phyloP scores from a whole-genome alignment of 148 eudicot species.

The Arctostaphylos glauca region DNA sequence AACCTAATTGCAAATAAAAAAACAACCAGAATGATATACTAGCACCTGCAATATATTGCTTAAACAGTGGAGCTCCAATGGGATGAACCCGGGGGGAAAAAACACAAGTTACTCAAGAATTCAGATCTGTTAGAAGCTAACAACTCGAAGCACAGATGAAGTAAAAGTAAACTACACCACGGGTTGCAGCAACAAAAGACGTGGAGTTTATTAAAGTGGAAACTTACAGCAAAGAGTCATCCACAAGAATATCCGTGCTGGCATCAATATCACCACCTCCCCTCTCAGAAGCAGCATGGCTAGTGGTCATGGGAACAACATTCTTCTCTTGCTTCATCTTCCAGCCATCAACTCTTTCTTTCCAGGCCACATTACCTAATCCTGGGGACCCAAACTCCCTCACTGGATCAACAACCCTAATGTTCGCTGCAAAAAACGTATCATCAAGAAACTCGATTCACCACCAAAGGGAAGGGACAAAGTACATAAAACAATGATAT shows the following conservation, averaged over 20 bases:
- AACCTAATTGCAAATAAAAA: neutral
- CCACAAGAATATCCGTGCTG: slow-evolving; percentile 53
- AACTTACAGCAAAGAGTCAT: slow-evolving; percentile 60
- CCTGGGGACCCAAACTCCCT: slow-evolving; percentile 55
- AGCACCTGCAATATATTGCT: neutral
- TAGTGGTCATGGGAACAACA: slow-evolving; percentile 51
- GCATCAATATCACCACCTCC: slow-evolving; percentile 72
- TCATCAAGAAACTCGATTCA: slow-evolving; percentile 5
- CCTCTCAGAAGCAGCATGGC: slow-evolving; percentile 73
- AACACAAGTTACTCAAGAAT: neutral
- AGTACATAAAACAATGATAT: neutral
- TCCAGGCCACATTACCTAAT: slow-evolving; percentile 66
- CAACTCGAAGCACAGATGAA: neutral
- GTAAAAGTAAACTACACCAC: neutral
- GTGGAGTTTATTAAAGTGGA: neutral
- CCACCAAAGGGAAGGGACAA: neutral
- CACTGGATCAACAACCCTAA: slow-evolving; percentile 47
- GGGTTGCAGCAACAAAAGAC: neutral
- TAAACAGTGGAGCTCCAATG: neutral
- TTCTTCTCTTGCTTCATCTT: slow-evolving; percentile 57
- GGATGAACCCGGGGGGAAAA: neutral
- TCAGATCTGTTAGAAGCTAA: neutral
- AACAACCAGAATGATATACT: neutral
- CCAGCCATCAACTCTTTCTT: slow-evolving; percentile 71
- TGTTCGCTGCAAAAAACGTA: slow-evolving; percentile 45